These are phyloP conservation scores for Candida odintsovae DNA, from an alignment of 805 yeast species.

Conservation along the genomic window DNA sequence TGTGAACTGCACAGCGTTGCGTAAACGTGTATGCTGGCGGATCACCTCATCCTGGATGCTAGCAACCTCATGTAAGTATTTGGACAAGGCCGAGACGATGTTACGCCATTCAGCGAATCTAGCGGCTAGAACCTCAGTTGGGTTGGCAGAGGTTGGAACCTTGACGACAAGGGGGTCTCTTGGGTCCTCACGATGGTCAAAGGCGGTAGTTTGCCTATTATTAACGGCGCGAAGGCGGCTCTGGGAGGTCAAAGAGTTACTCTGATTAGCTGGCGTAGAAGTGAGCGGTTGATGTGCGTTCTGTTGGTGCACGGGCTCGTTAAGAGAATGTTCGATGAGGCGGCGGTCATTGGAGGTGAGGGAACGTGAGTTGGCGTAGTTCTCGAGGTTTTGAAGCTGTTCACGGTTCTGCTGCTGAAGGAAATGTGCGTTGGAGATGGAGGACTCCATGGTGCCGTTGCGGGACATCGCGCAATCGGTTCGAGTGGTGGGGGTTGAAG, in stretches of 20 bases:
- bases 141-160: constrained; percentile 60
- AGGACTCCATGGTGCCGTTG: constrained; percentile 32
- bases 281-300: constrained; percentile 7
- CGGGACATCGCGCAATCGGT: too few relatives aligned
- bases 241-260: neutral
- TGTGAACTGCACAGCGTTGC: constrained; percentile 62
- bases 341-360: constrained; percentile 31
- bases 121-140: constrained; percentile 81
- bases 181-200: constrained; percentile 28
- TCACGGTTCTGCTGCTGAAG: constrained; percentile 42
- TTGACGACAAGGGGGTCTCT: constrained; percentile 42
- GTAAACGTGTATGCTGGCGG: constrained; percentile 74
- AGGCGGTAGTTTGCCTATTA: constrained; percentile 7
- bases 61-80: constrained; percentile 73
- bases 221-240: constrained; percentile 4
- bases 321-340: constrained; percentile 11
- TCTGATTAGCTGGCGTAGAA: neutral
- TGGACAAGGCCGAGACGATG: constrained; percentile 66
- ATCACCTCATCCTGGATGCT: constrained; percentile 85
- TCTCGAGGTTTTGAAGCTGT: constrained; percentile 39
- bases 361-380: constrained; percentile 36
- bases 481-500: too few relatives aligned
- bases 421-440: constrained; percentile 32
- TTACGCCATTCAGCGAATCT: constrained; percentile 85
- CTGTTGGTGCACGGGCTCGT: neutral